These are phyloP conservation scores for Xylaria sp. DNA, from an alignment of 2,329 filamentous ascomycete species.

Conservation along the genomic window DNA sequence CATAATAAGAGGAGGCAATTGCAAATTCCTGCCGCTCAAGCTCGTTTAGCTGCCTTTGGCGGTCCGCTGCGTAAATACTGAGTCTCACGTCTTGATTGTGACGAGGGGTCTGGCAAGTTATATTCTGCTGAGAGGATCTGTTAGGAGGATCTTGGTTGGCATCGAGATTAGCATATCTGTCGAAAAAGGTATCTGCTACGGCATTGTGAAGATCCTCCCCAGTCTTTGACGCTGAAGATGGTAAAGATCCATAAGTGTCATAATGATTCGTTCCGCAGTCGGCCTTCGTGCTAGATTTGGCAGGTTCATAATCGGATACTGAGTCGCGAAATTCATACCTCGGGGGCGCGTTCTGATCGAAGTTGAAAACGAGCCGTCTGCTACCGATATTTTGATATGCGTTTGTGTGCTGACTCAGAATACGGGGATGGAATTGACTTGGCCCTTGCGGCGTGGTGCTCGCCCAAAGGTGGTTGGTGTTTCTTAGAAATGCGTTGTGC, in stretches of 20 bases:
- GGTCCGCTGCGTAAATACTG: constrained; percentile 21
- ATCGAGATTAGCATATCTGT: constrained; percentile 17
- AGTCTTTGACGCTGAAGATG: background rate
- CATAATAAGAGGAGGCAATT: constrained; percentile 26
- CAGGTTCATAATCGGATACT: constrained; percentile 40
- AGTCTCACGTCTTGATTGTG: background rate
- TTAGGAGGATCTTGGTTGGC: constrained; percentile 3
- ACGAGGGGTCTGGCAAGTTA: background rate
- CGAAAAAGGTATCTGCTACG: constrained; percentile 7
- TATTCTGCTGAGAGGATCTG: background rate
- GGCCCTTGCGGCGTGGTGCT: constrained; percentile 14
- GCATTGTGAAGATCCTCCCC: constrained; percentile 5
- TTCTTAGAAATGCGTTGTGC: constrained; percentile 36
- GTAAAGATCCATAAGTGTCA: constrained; percentile 25
- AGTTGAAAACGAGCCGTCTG: constrained; percentile 37
- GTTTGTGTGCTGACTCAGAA: constrained; percentile 32
- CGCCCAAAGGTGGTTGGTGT: constrained; percentile 33
- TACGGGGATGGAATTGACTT: constrained; percentile 22
- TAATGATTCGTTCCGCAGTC: constrained; percentile 24
- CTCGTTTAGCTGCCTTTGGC: constrained; percentile 8
- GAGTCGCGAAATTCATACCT: constrained; percentile 49
- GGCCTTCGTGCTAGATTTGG: constrained; percentile 33
- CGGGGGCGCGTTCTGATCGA: constrained; percentile 37
- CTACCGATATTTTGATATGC: constrained; percentile 34
- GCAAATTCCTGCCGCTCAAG: constrained; percentile 27